Evolutionary conservation across 805 yeast species (phyloP).

Genomic region (Saturnispora dispora): DNA sequence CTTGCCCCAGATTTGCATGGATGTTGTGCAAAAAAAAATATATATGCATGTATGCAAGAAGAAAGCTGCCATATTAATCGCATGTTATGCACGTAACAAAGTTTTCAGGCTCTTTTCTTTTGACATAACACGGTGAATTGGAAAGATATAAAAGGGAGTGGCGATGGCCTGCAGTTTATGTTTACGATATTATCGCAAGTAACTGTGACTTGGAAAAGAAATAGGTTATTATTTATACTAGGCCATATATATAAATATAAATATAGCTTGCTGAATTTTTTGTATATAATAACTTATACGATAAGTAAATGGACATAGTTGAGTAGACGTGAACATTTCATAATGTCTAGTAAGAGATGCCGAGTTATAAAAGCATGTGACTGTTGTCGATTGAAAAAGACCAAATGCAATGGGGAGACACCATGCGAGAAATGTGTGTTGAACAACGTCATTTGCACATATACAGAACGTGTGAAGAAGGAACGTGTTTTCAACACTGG

Average conservation of each 20-base stretch:
- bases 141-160: neutral
- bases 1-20: neutral
- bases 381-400: constrained; percentile 51
- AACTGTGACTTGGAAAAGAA: neutral
- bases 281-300: no score
- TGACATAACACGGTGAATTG: neutral
- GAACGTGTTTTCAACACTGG: constrained; percentile 51
- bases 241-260: neutral
- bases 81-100: neutral
- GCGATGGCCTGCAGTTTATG: neutral
- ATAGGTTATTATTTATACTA: no score
- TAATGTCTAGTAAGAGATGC: neutral
- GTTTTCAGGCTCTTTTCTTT: neutral
- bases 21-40: neutral
- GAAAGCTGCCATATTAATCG: neutral
- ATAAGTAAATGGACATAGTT: neutral
- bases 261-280: neutral
- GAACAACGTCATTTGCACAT: constrained; percentile 52
- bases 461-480: constrained; percentile 44
- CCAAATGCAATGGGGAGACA: constrained; percentile 54
- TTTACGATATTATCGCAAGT: neutral
- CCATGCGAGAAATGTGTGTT: constrained; percentile 49
- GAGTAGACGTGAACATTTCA: neutral
- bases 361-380: constrained; percentile 63
- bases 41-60: neutral